Evolutionary conservation across 2,329 filamentous ascomycete genomes (phyloP).

Genomic region (Colletotrichum sublineola): DNA sequence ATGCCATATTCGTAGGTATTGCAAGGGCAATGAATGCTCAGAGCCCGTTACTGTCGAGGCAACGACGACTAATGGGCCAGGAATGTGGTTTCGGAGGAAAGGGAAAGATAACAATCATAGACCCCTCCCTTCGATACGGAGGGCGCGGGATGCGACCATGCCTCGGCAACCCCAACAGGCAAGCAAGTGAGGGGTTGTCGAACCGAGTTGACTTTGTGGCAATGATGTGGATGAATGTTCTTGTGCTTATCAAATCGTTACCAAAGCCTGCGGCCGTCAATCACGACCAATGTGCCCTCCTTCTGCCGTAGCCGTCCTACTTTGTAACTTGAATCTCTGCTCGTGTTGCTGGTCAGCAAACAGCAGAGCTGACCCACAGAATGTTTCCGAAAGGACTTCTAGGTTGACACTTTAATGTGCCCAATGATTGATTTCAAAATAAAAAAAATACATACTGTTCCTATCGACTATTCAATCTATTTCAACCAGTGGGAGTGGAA

Average conservation of each 20-base stretch:
- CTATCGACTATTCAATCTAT: too few relatives aligned
- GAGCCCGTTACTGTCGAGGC: constrained; percentile 19
- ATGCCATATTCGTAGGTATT: constrained; percentile 13
- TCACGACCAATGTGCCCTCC: constrained; percentile 17
- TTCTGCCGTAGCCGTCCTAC: constrained; percentile 11
- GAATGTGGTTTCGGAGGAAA: not conserved
- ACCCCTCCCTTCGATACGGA: not conserved
- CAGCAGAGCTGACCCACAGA: not conserved
- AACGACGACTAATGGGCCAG: not conserved
- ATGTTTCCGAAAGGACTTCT: not conserved
- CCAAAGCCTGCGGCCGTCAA: constrained; percentile 14
- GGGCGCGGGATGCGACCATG: constrained; percentile 14
- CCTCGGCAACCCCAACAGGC: constrained; percentile 10
- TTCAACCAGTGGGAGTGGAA: too few relatives aligned
- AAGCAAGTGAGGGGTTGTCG: constrained; percentile 17
- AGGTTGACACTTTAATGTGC: too few relatives aligned
- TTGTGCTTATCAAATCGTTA: constrained; percentile 4
- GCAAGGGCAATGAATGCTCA: constrained; percentile 36
- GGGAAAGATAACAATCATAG: not conserved
- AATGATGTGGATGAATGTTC: not conserved
- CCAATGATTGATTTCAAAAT: too few relatives aligned
- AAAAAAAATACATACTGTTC: too few relatives aligned
- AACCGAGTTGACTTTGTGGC: constrained; percentile 8
- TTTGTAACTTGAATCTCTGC: constrained; percentile 6
- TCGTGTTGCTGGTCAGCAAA: not conserved